phyloP scores from a whole-genome alignment of 1,284 basidiomycete genomes.

The Cryptococcus sp. region DNA sequence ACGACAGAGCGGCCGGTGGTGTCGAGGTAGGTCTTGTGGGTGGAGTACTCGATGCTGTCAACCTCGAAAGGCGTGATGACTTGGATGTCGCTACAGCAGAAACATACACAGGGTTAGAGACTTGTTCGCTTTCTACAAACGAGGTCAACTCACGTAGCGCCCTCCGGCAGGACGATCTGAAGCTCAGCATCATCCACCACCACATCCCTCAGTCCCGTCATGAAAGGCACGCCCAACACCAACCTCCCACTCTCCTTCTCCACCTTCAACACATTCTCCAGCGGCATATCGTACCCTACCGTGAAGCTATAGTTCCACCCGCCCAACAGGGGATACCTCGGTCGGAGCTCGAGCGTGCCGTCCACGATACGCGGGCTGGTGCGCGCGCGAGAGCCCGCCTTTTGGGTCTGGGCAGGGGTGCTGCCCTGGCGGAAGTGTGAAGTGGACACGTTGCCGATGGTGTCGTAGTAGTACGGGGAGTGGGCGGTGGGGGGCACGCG shows the following conservation, averaged over 20 bases:
- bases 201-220: conserved; percentile 74
- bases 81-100: conserved; percentile 72
- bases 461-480: conserved; percentile 82
- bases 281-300: conserved; percentile 84
- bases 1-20: conserved; percentile 83
- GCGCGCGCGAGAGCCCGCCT: conserved; percentile 43
- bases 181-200: conserved; percentile 78
- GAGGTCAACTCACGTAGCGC: conserved; percentile 68
- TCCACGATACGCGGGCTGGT: conserved; percentile 54
- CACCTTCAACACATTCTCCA: conserved; percentile 58
- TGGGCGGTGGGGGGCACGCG: conserved; percentile 76
- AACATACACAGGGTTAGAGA: not conserved
- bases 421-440: conserved; percentile 67
- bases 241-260: conserved; percentile 54
- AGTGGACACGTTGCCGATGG: conserved; percentile 95
- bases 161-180: conserved; percentile 84
- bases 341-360: conserved; percentile 69
- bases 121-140: not conserved
- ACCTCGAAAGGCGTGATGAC: conserved; percentile 75
- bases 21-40: conserved; percentile 85
- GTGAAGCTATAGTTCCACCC: conserved; percentile 98
- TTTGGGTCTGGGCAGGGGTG: conserved; percentile 14
- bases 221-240: conserved; percentile 76
- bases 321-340: conserved; percentile 89
- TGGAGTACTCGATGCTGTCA: conserved; percentile 59